Base-by-base conservation (phyloP, 306 rosid species). In the Begonia loranthoides region DNA sequence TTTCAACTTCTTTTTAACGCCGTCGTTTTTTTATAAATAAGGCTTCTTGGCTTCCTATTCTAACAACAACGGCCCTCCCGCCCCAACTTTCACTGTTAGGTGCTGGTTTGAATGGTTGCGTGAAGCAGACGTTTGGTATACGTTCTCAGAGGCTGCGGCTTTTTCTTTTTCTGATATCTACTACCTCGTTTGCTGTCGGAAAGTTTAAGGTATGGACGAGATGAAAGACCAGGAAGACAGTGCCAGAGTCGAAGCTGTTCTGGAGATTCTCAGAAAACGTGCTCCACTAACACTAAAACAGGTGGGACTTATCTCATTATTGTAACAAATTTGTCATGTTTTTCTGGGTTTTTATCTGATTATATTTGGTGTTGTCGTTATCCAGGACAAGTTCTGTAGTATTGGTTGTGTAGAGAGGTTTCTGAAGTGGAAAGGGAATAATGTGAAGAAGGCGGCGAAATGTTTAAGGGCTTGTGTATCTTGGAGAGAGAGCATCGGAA, bases 381-480 rank as follows among this genome's bases (percentile, higher is more conserved):
- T 54, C 45, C 58, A 92, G 99, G 99, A 83, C 80, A 87, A 92
- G 79, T 92, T 83, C 53, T 92, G 99, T 45, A 83, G 75, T 74
- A 70, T 66, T 28, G 87, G 74, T 60, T 87, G 96, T 59, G 87
- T 83, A 16, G 75, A 81, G 63, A 77, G 96, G 72, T 87, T 92
- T 71, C 59, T 92, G 69, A 83, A 75, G 57, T 72, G 80, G 0
- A 92, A 87, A 52, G 99, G 96, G 10, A 96, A 75, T 13, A 80
- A 63, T 55, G 99, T 92, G 52, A 92, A 87, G 79, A 92, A 79
- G 67, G 87, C 99, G 33, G 87, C 82, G 4, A 92, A 86, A 79
- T 79, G 75, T 61, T 81, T 92, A 15, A 76, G 85, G 55, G 77
- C 96, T 51, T 92, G 96, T 48, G 87, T 92, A 74, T 79, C 94